Base-by-base conservation (phyloP, 495 filamentous ascomycete genomes). In the Pseudotulostoma volvatum region DNA sequence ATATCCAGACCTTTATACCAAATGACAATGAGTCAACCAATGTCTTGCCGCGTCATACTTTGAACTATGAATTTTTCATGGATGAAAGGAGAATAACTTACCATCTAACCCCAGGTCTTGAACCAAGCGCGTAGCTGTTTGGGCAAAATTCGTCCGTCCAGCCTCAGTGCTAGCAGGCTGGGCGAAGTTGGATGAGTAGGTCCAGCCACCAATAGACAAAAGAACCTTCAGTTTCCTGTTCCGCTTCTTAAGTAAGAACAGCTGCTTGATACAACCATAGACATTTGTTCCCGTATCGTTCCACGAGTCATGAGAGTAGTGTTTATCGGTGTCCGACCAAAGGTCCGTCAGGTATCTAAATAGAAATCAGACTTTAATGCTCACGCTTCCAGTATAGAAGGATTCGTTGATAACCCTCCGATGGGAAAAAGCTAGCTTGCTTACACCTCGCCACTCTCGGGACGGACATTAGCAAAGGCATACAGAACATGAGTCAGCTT, bases 121-220 rank as follows among this genome's bases (percentile, higher is more conserved):
- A 40, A 90, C 59, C 18, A 92, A 60, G 33, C 46, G 61, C 4
- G 86, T 76, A 31, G 82, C 74, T 30, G 68, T 71, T 33, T 68
- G 55, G 4, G 86, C 87, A 59, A 94, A 95, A 1, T 40, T 68
- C n/a, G 61, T 57, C 9, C 87, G 72, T 1, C 85, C 84, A n/a
- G 61, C 52, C 9, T 36, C 31, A 14, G 46, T 39, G 2, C 74
- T 76, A 3, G 81, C 79, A 0, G 86, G 82, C 30, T 66, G 67
- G 14, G 73, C 67, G 53, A 99, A 94, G 58, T 94, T 92, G 52
- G 72, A 57, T 36, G 81, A 83, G 55, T 95, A 96, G 0, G 87
- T 93, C 90, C 92, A 96, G 20, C 90, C 90, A 43, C 90, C 90
- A 45, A 99, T 90, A 33, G 83, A 92, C 9, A 99, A 73, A 7